Percentiles rank a stretch among this genome's conserved stretches.
phyloP scores from a whole-genome alignment of 805 yeast genomes.

The Wickerhamomyces queroliae region DNA sequence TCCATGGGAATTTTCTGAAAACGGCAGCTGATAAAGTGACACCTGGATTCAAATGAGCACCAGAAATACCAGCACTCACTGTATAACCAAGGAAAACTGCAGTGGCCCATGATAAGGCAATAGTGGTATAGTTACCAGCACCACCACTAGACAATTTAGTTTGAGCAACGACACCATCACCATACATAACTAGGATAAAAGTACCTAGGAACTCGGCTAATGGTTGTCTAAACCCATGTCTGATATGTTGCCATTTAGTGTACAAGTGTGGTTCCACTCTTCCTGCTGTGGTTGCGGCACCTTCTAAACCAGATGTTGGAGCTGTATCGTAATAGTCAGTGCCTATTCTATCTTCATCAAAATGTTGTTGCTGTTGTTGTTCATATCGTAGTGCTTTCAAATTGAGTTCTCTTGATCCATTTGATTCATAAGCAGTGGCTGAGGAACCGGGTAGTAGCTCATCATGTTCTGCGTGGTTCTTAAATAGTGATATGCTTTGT shows the following conservation, averaged over 20 bases:
- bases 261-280: slow-evolving; percentile 10
- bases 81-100: slow-evolving; percentile 48
- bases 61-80: slow-evolving; percentile 49
- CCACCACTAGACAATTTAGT: slow-evolving; percentile 27
- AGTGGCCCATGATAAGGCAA: slow-evolving; percentile 47
- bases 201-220: slow-evolving; percentile 50
- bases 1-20: slow-evolving; percentile 47
- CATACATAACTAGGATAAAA: slow-evolving; percentile 37
- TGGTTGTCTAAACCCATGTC: slow-evolving; percentile 34
- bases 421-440: neutral
- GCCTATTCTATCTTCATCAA: neutral
- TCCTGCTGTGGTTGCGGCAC: slow-evolving; percentile 17
- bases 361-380: no score
- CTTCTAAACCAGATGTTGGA: slow-evolving; percentile 23
- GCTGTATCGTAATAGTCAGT: slow-evolving; percentile 8
- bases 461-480: neutral
- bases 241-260: slow-evolving; percentile 19
- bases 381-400: no score
- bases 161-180: slow-evolving; percentile 46
- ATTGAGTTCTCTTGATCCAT: no score
- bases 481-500: neutral
- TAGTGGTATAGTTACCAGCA: slow-evolving; percentile 36
- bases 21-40: slow-evolving; percentile 41
- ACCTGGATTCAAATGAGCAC: slow-evolving; percentile 55
- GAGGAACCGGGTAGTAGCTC: neutral